Evolutionary conservation across 2,329 filamentous ascomycete genomes (phyloP), one percentile per base, ranked within the genome.

Genomic region (Blastomyces parvus): DNA sequence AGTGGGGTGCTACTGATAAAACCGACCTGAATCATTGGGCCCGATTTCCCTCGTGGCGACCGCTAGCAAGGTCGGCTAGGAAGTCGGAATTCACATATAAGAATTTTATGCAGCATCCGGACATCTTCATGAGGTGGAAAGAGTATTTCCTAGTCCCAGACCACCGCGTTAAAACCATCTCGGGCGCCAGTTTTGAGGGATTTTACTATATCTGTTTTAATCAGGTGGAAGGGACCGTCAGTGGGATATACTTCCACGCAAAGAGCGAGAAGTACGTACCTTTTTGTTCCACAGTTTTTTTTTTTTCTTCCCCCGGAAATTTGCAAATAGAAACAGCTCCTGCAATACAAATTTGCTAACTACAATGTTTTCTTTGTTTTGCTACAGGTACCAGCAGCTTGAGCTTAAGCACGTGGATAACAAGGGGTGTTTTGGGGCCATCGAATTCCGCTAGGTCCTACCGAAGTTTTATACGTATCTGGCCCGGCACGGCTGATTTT

Each of bases 191-290:
- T 72, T 99, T 97, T 65, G 94, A 99, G 73, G 94, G 94, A 0
- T 99, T 99, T 74, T 99, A 97, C 75, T 99, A 99, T 73, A 97
- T 99, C 68, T 97, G 92, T 79, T 97, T 97, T 80, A 96, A 97
- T 75, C 93, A 97, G 77, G 80, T 91, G 59, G 84, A 87, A 67
- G 94, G 93, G 8, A 87, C 84, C 67, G 89, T 99, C 50, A 92
- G 86, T 72, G 94, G 94, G 22, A 96, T 97, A 64, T 99, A 99
- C 77, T 99, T 96, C 75, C 94, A 99, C 78, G 89, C 90, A 14
- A 96, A 96, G 80, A 97, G 92, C 78, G 93, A 97, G 80, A 96
- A 93, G 90, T 97, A 78, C 78, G 89, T 84, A 62, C 40, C 40
- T 19, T 62, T 59, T 17, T 44, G 40, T 25, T 42, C 19, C 33